Percentiles rank a stretch among this genome's conserved stretches.
phyloP scores from a whole-genome alignment of 495 filamentous ascomycete species.

The Lentithecium fluviatile region DNA sequence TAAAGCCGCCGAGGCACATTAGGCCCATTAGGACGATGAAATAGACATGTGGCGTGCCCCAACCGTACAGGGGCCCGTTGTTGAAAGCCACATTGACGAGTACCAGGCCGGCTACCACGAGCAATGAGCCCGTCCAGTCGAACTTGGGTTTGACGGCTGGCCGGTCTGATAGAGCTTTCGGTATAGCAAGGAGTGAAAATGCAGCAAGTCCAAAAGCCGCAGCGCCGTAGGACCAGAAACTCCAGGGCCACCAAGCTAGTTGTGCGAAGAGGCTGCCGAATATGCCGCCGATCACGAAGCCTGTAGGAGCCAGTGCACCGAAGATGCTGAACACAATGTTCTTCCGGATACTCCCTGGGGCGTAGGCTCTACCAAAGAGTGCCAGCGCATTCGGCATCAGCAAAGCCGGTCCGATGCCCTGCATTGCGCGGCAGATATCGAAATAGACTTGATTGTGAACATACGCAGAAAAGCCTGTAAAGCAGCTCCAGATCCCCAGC shows the following conservation, averaged over 20 bases:
- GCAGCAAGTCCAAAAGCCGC: conserved; percentile 26
- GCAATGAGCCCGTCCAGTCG: conserved; percentile 36
- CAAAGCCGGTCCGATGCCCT: conserved; percentile 44
- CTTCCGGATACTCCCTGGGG: conserved; percentile 34
- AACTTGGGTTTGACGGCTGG: conserved; percentile 23
- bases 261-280: conserved; percentile 38
- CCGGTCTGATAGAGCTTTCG: conserved; percentile 20
- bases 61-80: conserved; percentile 37
- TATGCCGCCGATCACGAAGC: conserved; percentile 36
- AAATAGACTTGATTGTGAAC: conserved; percentile 40
- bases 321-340: conserved; percentile 42
- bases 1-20: conserved; percentile 33
- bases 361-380: conserved; percentile 38
- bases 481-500: conserved; percentile 59
- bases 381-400: conserved; percentile 43
- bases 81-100: conserved; percentile 41
- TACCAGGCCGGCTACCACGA: conserved; percentile 37
- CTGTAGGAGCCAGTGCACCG: conserved; percentile 37
- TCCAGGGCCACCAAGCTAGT: conserved; percentile 39
- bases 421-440: conserved; percentile 39
- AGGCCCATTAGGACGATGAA: conserved; percentile 38
- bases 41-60: conserved; percentile 37
- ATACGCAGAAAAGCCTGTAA: conserved; percentile 56
- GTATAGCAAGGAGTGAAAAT: conserved; percentile 30
- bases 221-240: conserved; percentile 39